phyloP scores from a whole-genome alignment of 768 basidiomycete species.

The Mycena belliarum region DNA sequence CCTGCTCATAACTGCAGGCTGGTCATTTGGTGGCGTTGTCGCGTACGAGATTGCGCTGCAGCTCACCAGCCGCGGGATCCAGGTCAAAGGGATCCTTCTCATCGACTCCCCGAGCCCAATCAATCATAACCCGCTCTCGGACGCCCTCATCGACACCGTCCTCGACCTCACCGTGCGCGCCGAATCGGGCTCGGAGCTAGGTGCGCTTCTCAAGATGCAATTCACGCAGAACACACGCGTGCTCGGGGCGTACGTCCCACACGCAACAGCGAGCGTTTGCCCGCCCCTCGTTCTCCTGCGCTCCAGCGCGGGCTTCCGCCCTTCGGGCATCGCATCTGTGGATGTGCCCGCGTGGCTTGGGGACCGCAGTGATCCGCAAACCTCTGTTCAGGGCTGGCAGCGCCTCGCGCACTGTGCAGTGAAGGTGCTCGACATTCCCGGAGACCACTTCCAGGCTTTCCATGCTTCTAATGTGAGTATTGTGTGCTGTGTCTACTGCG shows the following conservation, averaged over 20 bases:
- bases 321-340: background rate
- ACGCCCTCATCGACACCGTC: constrained; percentile 49
- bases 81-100: constrained; percentile 58
- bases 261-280: constrained; percentile 21
- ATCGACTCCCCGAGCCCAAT: constrained; percentile 69
- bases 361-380: constrained; percentile 38
- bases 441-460: constrained; percentile 68
- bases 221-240: constrained; percentile 50
- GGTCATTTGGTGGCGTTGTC: constrained; percentile 78
- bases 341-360: constrained; percentile 55
- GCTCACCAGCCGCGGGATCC: constrained; percentile 42
- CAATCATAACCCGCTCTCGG: constrained; percentile 52
- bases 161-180: constrained; percentile 40
- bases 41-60: constrained; percentile 65
- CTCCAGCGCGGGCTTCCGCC: constrained; percentile 50
- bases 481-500: no score
- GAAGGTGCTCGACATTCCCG: constrained; percentile 57
- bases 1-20: constrained; percentile 43
- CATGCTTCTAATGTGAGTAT: constrained; percentile 47
- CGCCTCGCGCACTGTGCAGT: constrained; percentile 36
- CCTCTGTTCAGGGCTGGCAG: constrained; percentile 50
- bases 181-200: constrained; percentile 30
- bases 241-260: constrained; percentile 48
- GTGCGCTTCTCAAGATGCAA: constrained; percentile 43
- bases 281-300: constrained; percentile 52